These are phyloP conservation scores for Asterella californica DNA, from an alignment of 225 moss, liverwort and hornwort species.

Conservation along the genomic window DNA sequence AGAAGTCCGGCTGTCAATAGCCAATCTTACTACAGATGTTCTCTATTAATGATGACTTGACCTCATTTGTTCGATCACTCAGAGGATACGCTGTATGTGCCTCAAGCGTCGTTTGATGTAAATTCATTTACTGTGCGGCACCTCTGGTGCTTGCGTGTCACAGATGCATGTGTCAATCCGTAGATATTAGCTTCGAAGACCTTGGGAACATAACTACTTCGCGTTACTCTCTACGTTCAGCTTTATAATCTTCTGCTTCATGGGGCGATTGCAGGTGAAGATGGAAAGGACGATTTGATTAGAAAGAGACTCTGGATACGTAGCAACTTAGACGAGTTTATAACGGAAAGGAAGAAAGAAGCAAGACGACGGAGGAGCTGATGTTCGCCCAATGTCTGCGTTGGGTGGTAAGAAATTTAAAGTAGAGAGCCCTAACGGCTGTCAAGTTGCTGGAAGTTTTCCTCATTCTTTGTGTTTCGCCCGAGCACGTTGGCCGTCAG, in stretches of 20 bases:
- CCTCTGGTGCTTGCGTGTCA: background rate
- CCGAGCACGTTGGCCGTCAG: too few species aligned
- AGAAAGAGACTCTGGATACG: constrained; percentile 75
- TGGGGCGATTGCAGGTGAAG: constrained; percentile 50
- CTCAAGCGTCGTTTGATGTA: too few species aligned
- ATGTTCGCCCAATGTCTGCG: background rate
- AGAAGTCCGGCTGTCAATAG: background rate
- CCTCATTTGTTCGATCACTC: too few species aligned
- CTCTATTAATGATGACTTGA: too few species aligned
- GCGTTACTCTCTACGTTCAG: background rate
- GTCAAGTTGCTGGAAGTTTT: background rate
- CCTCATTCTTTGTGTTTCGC: background rate
- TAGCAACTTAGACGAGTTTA: constrained; percentile 64
- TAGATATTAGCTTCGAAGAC: background rate
- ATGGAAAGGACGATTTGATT: constrained; percentile 61
- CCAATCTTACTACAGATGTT: too few species aligned
- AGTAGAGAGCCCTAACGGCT: background rate
- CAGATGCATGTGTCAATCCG: background rate
- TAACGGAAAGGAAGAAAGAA: constrained; percentile 65
- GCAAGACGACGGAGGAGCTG: constrained; percentile 50
- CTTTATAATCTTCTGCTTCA: background rate
- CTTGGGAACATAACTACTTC: background rate
- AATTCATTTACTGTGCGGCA: too few species aligned
- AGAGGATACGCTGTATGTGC: too few species aligned
- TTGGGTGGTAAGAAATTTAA: background rate